Base-by-base conservation (phyloP, 1,284 basidiomycete species). In the Moesziomyces parantarcticus region DNA sequence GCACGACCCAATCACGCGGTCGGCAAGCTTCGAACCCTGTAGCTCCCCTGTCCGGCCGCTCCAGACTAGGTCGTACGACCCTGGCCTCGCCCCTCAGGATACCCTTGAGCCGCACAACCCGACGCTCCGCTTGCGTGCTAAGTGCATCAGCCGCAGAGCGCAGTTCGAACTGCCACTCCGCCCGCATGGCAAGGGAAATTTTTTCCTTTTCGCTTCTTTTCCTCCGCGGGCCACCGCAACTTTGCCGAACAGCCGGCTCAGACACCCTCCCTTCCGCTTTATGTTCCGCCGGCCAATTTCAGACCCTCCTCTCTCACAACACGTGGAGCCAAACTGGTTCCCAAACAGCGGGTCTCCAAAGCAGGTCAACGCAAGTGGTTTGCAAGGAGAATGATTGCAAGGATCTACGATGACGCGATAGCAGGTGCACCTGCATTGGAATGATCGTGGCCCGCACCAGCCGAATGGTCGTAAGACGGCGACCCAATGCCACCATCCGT, bases 401-500 rank as follows among this genome's bases (percentile, higher is more conserved):
- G 8, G 8, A 2, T 8, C 36, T 39, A 39, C 4, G 36, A 39
- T 6, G 36, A 39, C 14, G 36, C 16, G 36, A 39, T 39, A 16
- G 36, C 36, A 39, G 36, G 36, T 39, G 36, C 36, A 6, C 11
- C 36, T 39, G 16, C 36, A 16, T 16, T 39, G 16, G 36, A 5
- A 39, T 39, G 36, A 18, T 39, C 36, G 3, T 39, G 36, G 14
- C 11, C 36, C 16, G 36, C 3, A 39, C 36, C 36, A 18, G 36
- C 36, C 16, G 36, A 39, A 39, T 6, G 36, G 20, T 66, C 63
- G 18, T 60, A 66, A 22, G 40, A 48, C 20, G 63, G 63, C 49
- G 57, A 66, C 2, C 49, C 55, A 1, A 41, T 18, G 26, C n/a
- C 40, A 10, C 41, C 23, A 16, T 41, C 45, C 7, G 36, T 29